Conservation (phyloP, 2,329 filamentous ascomycete genomes). For the Sporothrix inflata region DNA sequence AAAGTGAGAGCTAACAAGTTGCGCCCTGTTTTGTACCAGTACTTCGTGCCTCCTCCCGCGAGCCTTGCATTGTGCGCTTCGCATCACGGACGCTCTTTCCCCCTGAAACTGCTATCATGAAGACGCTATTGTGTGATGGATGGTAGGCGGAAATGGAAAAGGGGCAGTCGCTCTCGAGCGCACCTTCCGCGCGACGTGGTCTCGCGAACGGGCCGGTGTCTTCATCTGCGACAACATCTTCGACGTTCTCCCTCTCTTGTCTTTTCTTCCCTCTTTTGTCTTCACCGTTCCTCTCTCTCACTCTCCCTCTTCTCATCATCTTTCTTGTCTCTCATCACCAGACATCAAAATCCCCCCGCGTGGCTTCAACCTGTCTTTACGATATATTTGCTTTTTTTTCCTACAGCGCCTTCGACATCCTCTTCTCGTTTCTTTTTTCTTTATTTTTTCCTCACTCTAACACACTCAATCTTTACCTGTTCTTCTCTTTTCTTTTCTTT, state of each 20-base stretch:
- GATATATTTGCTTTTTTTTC: background rate
- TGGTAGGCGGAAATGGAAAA: background rate
- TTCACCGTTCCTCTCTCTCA: background rate
- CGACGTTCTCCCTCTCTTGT: background rate
- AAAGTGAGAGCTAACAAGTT: background rate
- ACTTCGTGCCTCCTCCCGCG: background rate
- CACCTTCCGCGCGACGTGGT: background rate
- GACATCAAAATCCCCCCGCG: background rate
- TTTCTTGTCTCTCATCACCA: background rate
- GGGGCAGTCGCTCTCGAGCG: background rate
- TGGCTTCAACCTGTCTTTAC: background rate
- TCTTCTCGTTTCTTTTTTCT: background rate
- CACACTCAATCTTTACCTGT: background rate
- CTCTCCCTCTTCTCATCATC: background rate
- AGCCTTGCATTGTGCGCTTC: background rate
- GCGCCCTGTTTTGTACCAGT: slow-evolving; percentile 2
- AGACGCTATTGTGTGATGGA: background rate
- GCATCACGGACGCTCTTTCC: slow-evolving; percentile 8
- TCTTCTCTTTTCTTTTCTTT: background rate
- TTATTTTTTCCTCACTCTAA: background rate
- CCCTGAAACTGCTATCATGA: background rate
- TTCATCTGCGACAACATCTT: background rate
- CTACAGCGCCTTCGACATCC: background rate
- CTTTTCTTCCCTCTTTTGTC: background rate
- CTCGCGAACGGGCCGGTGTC: background rate